Base-by-base conservation (phyloP, 352 stramenopile genomes). In the Phytophthora colocasiae region DNA sequence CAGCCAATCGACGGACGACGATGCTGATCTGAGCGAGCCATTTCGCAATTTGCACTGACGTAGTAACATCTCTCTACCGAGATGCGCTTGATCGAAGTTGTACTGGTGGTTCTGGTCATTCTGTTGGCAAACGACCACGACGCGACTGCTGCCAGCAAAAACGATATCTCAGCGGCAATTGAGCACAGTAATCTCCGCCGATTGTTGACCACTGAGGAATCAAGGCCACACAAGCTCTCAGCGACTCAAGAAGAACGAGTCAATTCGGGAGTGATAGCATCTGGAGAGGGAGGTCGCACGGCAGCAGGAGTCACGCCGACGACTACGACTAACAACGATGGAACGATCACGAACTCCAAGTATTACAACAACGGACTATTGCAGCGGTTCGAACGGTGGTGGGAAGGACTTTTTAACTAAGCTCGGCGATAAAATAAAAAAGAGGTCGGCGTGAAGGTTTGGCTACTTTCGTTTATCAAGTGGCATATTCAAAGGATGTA, bases 301-400 rank as follows among this genome's bases (percentile, higher is more conserved):
- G 41, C 39, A 31, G 27, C 41, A 34, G 29, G 43, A 46, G 44
- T 5, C 1, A 17, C 22, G 0, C 9, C 61, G 1, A 34, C 15
- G 12, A 45, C 51, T 11, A 59, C 51, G 9, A 59, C 44, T 0
- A 48, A 43, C 6, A 69, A 58, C 6, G 24, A 67, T 12, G 54
- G 54, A 46, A 62, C 41, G 19, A 48, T 58, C 19, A 48, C 38
- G 8, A 61, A 67, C 31, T 59, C 54, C 1, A 70, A 54, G 24
- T 70, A 65, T 36, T 59, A 63, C 39, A 64, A 64, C 36, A 64
- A 65, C 43, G 54, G 62, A 10, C 32, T 70, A 0, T 1, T 49
- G 22, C 61, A 69, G 47, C 58, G 32, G 17, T 12, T 60, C 26
- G n/a, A 50, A 27, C 34, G 9, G 17, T 61, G 43, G 50, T 67